Evolutionary conservation across 306 rosid genomes (phyloP).

Genomic region (Dalbergia cultrata): DNA sequence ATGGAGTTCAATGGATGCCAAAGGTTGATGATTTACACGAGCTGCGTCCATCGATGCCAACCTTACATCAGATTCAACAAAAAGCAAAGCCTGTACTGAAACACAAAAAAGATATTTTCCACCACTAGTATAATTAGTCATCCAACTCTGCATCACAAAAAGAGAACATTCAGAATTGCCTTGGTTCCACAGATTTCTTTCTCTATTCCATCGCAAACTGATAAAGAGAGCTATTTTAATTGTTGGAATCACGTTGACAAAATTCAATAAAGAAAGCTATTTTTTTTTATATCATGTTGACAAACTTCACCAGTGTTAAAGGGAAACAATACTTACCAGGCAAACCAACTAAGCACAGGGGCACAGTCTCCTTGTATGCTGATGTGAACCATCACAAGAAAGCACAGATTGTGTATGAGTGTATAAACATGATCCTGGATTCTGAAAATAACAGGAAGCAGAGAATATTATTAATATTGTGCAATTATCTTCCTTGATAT

Average conservation of each 20-base stretch:
- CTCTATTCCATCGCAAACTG: slow-evolving; percentile 22
- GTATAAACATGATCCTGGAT: slow-evolving; percentile 92
- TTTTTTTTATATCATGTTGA: slow-evolving; percentile 11
- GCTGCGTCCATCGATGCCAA: slow-evolving; percentile 39
- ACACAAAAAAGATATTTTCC: slow-evolving; percentile 24
- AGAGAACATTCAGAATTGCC: neutral
- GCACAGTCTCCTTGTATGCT: slow-evolving; percentile 84
- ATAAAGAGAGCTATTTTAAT: slow-evolving; percentile 20
- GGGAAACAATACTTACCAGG: slow-evolving; percentile 54
- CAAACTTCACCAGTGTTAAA: slow-evolving; percentile 9
- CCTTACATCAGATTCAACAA: neutral
- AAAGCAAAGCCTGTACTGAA: neutral
- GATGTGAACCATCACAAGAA: slow-evolving; percentile 92
- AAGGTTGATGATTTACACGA: slow-evolving; percentile 29
- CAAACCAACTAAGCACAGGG: slow-evolving; percentile 80
- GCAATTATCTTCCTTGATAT: slow-evolving; percentile 3
- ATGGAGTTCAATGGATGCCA: neutral
- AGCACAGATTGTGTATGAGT: slow-evolving; percentile 65
- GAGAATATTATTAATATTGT: slow-evolving; percentile 22
- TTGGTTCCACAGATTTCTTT: neutral
- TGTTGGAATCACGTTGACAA: slow-evolving; percentile 14
- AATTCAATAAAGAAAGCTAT: slow-evolving; percentile 1
- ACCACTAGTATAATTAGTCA: slow-evolving; percentile 21
- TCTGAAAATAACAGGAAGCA: slow-evolving; percentile 58
- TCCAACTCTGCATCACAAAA: neutral